Evolutionary conservation across 1,284 basidiomycete species (phyloP).

Genomic region (Trichosporon sp.): DNA sequence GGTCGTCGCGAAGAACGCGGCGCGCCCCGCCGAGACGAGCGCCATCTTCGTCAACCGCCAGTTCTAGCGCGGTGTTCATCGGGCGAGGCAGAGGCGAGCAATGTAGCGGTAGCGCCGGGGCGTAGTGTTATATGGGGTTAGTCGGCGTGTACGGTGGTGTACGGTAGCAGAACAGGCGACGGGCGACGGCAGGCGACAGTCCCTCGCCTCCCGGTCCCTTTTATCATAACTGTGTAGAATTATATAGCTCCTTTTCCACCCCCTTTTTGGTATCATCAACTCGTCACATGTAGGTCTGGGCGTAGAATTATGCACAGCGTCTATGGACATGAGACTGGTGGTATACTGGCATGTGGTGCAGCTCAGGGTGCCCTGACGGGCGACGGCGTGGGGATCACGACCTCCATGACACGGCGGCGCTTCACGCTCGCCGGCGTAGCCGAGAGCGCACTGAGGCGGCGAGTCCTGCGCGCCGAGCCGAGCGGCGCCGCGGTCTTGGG

Average conservation of each 20-base stretch:
- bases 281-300: neutral
- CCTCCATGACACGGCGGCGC: neutral
- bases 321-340: neutral
- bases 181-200: neutral
- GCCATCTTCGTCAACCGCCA: slow-evolving; percentile 41
- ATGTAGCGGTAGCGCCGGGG: neutral
- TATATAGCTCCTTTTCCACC: neutral
- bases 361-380: neutral
- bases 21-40: slow-evolving; percentile 31
- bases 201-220: neutral
- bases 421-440: neutral
- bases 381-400: neutral
- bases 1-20: slow-evolving; percentile 34
- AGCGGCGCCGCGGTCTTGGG: too few species aligned
- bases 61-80: slow-evolving; percentile 14
- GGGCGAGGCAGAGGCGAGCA: too few species aligned
- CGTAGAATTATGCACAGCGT: neutral
- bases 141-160: neutral
- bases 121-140: neutral
- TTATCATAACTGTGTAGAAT: neutral
- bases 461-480: neutral
- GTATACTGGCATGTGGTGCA: neutral
- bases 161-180: neutral
- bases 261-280: neutral
- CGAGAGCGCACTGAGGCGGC: neutral